These are phyloP conservation scores for Silene vulgaris DNA, from an alignment of 179 eudicot genomes.

Conservation along the genomic window DNA sequence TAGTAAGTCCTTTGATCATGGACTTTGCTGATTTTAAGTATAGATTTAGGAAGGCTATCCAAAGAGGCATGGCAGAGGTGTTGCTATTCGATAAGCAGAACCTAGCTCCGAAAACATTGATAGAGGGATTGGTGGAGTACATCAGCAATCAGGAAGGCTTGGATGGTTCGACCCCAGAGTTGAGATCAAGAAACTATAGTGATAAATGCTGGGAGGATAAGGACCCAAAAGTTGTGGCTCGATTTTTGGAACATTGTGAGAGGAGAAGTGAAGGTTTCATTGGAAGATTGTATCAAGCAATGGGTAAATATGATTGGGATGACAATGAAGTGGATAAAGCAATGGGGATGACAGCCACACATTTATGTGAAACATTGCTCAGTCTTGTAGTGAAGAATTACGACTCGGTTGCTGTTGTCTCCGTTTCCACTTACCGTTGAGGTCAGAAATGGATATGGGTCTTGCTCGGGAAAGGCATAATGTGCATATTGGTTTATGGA, in stretches of 20 bases:
- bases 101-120: constrained; percentile 33
- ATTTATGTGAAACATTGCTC: constrained; percentile 21
- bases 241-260: constrained; percentile 41
- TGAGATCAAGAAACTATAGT: background rate
- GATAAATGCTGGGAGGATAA: constrained; percentile 41
- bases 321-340: constrained; percentile 32
- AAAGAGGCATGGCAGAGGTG: constrained; percentile 45
- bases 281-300: constrained; percentile 42
- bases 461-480: background rate
- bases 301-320: constrained; percentile 34
- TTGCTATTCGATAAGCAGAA: constrained; percentile 36
- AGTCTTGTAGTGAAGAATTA: background rate
- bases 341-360: constrained; percentile 21
- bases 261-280: constrained; percentile 36
- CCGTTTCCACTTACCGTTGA: background rate
- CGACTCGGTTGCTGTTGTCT: background rate
- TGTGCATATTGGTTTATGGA: background rate
- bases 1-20: constrained; percentile 38
- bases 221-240: constrained; percentile 39
- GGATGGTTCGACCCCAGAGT: background rate
- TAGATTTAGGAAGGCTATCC: constrained; percentile 35
- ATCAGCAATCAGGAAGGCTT: constrained; percentile 26
- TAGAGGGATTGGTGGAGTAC: constrained; percentile 52
- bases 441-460: background rate
- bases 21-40: constrained; percentile 25